A percentile compares a stretch with the other conserved stretches of the same genome.
phyloP scores from a whole-genome alignment of 169 alveolate species.

The Plasmodium vivax region DNA sequence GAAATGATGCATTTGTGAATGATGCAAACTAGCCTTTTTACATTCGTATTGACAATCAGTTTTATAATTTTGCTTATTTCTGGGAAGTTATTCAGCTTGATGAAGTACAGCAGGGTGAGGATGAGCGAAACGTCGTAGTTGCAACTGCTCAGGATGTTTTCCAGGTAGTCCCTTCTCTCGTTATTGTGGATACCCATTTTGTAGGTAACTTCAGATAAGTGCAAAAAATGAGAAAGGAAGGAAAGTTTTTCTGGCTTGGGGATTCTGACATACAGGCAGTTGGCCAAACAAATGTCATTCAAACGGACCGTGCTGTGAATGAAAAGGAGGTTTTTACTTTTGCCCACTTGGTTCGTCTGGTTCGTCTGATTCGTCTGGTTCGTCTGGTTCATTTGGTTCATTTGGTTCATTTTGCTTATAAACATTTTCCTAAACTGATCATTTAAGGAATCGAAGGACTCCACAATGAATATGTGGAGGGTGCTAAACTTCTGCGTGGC shows the following conservation, averaged over 20 bases:
- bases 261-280: conserved; percentile 58
- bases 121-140: conserved; percentile 53
- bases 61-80: conserved; percentile 55
- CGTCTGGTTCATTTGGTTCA: not conserved
- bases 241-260: conserved; percentile 25
- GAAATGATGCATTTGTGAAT: conserved; percentile 55
- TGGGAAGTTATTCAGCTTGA: conserved; percentile 39
- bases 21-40: conserved; percentile 33
- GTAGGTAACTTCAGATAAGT: conserved; percentile 23
- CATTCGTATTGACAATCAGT: conserved; percentile 31
- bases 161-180: conserved; percentile 5
- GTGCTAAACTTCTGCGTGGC: not conserved
- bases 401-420: not conserved
- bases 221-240: conserved; percentile 34
- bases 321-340: conserved; percentile 38
- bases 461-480: conserved; percentile 38
- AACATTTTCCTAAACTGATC: conserved; percentile 40
- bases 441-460: conserved; percentile 33
- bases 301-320: conserved; percentile 37
- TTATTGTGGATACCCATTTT: not conserved
- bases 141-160: conserved; percentile 31
- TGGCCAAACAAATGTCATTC: conserved; percentile 5
- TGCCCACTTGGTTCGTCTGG: not conserved
- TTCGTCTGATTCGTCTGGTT: no score
- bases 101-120: conserved; percentile 29